A percentile compares a stretch with the other conserved stretches of the same genome.
phyloP scores from a whole-genome alignment of 2,329 filamentous ascomycete species.

The Akanthomyces dipterigenus region DNA sequence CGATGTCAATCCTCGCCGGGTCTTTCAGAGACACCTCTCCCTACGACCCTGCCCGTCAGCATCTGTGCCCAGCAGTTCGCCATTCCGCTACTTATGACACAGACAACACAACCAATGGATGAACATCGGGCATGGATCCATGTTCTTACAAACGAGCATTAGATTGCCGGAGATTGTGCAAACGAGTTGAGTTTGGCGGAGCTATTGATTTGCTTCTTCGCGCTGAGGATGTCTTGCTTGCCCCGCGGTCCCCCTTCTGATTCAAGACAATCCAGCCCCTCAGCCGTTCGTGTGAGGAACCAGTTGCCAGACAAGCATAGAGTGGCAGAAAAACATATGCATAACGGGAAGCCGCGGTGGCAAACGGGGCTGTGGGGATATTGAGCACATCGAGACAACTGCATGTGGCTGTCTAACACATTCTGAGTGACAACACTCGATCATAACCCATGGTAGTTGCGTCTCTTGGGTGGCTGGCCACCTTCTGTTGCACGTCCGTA shows the following conservation, averaged over 20 bases:
- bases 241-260: neutral
- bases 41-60: neutral
- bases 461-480: too few species aligned
- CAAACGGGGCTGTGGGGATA: too few species aligned
- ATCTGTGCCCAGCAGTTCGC: neutral
- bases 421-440: neutral
- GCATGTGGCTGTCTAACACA: neutral
- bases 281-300: neutral
- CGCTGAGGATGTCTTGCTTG: neutral
- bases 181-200: neutral
- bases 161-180: neutral
- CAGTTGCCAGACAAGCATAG: too few species aligned
- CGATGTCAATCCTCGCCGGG: neutral
- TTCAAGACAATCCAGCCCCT: neutral
- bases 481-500: too few species aligned
- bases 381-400: too few species aligned
- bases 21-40: neutral
- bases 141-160: neutral
- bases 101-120: neutral
- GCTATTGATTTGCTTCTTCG: neutral
- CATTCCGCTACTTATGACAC: neutral
- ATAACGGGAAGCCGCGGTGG: too few species aligned
- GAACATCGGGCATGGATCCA: too few species aligned
- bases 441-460: too few species aligned
- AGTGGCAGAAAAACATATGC: neutral